These are phyloP conservation scores for Crithidia bombi DNA, from an alignment of 208 protist species.

Conservation along the genomic window DNA sequence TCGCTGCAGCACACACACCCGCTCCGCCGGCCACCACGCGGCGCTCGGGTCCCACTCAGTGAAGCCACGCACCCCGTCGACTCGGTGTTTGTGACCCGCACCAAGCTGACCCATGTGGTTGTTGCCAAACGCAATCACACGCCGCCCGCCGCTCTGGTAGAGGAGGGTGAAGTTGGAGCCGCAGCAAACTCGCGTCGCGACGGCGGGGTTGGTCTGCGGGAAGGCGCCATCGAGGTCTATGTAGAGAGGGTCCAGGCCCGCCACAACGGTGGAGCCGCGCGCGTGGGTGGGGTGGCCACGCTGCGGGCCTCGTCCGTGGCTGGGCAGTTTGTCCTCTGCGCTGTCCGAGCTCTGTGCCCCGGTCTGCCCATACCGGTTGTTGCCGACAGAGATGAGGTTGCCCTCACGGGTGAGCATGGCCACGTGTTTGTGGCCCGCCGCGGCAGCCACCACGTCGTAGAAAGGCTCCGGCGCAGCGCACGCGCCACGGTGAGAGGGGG, in stretches of 20 bases:
- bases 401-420: conserved; percentile 64
- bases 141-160: conserved; percentile 53
- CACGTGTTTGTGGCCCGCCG: conserved; percentile 67
- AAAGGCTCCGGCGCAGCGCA: conserved; percentile 31
- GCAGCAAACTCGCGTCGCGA: conserved; percentile 37
- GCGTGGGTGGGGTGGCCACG: background rate
- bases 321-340: background rate
- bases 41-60: conserved; percentile 58
- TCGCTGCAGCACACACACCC: conserved; percentile 28
- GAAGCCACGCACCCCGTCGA: conserved; percentile 51
- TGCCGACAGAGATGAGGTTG: conserved; percentile 68
- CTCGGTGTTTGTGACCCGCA: conserved; percentile 53
- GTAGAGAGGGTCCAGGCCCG: conserved; percentile 43
- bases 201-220: conserved; percentile 1
- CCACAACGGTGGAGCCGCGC: conserved; percentile 8
- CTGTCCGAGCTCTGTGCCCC: conserved; percentile 19
- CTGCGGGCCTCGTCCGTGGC: conserved; percentile 5
- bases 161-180: conserved; percentile 74
- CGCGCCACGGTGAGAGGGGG: background rate
- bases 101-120: conserved; percentile 82
- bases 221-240: conserved; percentile 61
- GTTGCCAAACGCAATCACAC: conserved; percentile 67
- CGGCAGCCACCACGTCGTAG: conserved; percentile 32
- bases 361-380: conserved; percentile 70
- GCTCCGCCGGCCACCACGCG: conserved; percentile 48